phyloP scores from a whole-genome alignment of 1,284 basidiomycete genomes.

The Papiliotrema fonsecae region DNA sequence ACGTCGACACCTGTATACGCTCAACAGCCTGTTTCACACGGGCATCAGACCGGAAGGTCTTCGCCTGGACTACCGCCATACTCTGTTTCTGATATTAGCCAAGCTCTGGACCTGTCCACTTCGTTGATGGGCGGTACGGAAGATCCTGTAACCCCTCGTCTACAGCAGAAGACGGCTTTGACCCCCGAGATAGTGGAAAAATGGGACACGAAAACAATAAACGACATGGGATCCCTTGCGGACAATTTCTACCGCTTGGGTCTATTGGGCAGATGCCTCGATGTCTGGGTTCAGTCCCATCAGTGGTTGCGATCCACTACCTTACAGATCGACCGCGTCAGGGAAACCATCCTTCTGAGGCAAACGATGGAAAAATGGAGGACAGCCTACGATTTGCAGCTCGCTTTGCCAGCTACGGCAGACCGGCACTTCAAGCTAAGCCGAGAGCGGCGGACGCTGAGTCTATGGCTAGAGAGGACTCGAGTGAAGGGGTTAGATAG shows the following conservation, averaged over 20 bases:
- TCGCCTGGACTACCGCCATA: conserved; percentile 22
- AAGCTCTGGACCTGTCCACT: conserved; percentile 5
- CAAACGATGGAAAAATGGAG: conserved; percentile 38
- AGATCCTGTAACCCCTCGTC: no score
- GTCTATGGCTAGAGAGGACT: conserved; percentile 19
- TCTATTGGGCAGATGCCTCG: conserved; percentile 40
- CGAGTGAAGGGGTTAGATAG: conserved; percentile 14
- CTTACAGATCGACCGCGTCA: conserved; percentile 35
- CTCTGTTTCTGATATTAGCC: conserved; percentile 25
- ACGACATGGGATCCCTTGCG: conserved; percentile 33
- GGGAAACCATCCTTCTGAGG: conserved; percentile 34
- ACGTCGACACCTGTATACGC: conserved; percentile 31
- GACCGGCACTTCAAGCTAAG: conserved; percentile 25
- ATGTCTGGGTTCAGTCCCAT: conserved; percentile 35
- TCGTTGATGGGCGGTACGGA: no score
- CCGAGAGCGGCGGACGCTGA: conserved; percentile 16
- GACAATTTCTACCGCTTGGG: conserved; percentile 38
- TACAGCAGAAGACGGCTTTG: neutral
- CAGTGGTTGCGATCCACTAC: conserved; percentile 39
- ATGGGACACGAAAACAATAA: conserved; percentile 2
- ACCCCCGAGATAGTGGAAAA: conserved; percentile 11
- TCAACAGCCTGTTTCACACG: neutral
- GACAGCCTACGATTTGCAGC: conserved; percentile 13
- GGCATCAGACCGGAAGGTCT: neutral
- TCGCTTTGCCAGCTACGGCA: conserved; percentile 30